Conservation (phyloP, 1,284 basidiomycete genomes). For the Erythrobasidium hasegawianum region DNA sequence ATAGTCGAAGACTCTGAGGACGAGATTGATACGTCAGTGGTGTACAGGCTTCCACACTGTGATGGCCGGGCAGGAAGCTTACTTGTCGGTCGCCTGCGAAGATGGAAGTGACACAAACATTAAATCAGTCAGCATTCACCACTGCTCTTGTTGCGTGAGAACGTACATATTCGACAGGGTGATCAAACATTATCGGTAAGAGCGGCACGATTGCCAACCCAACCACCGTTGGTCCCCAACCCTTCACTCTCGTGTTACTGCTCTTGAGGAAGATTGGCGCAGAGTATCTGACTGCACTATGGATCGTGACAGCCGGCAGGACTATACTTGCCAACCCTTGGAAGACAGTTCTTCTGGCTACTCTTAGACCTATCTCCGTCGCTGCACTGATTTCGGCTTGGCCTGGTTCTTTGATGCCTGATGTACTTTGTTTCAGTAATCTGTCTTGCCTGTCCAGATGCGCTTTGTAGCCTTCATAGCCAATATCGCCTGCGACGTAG, state of each 20-base stretch:
- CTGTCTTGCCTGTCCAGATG: conserved; percentile 62
- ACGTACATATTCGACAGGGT: conserved; percentile 28
- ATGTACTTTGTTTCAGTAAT: conserved; percentile 58
- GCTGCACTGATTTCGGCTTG: conserved; percentile 15
- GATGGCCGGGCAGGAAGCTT: background rate
- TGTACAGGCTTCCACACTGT: background rate
- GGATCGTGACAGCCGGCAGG: conserved; percentile 62
- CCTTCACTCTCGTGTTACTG: conserved; percentile 22
- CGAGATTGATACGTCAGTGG: background rate
- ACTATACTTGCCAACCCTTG: conserved; percentile 83
- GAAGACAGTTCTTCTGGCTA: conserved; percentile 53
- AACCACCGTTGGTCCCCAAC: conserved; percentile 42
- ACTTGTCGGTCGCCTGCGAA: background rate
- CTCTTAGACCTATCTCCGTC: conserved; percentile 26
- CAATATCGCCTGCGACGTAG: conserved; percentile 68
- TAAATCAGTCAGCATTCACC: background rate
- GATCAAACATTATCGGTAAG: conserved; percentile 70
- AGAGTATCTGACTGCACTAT: conserved; percentile 63
- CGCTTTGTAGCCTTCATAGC: conserved; percentile 87
- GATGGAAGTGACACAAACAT: background rate
- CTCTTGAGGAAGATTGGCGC: conserved; percentile 33
- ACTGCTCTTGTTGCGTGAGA: background rate
- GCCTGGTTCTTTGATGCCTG: background rate
- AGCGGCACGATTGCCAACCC: conserved; percentile 65
- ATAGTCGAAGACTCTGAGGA: conserved; percentile 29